Evolutionary conservation across 2,329 filamentous ascomycete genomes (phyloP), one percentile per base, ranked within the genome.

Genomic region (Blastomyces percursus): DNA sequence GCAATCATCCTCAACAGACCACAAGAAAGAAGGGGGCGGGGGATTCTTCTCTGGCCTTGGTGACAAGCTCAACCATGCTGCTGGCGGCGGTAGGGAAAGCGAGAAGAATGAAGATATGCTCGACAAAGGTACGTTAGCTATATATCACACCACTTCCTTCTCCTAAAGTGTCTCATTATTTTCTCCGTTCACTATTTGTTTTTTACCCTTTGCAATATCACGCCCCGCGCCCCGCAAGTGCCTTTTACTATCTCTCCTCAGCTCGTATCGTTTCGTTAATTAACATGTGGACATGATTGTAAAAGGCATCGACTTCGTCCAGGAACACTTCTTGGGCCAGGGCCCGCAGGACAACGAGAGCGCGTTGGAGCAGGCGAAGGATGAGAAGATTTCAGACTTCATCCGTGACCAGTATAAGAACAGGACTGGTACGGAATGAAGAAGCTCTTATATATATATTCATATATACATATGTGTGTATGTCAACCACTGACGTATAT

Each of bases 41-140:
- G 77, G 80, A 62, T 80, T 82, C 73, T 72, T 83, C 58, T 79
- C 82, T 64, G 84, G 86, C 64, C 73, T 91, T 66, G 81, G 84
- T 72, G 82, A 87, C 77, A 90, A 89, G 78, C 60, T 92, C 64
- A 90, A 93, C 78, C 72, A 76, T 63, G 80, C 86, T 67, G 87
- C 87, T 24, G 90, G 90, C 44, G 90, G 90, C 61, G 90, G 90
- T 46, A 76, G 76, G 42, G 79, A 89, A 75, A 85, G 86, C 72
- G 90, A 93, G 82, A 86, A 90, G 83, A 88, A 91, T 69, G 89
- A 94, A 75, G 89, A 93, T 71, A 77, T 74, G n/a, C 83, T 94
- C 60, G 90, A 94, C 78, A 94, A 94, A 79, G 86, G 89, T 90
- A 73, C 64, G 35, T 40, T 30, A 6, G 16, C 4, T 54, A 40